Evolutionary conservation across 106 monocot genomes (phyloP).

Genomic region (Chionographis japonica): DNA sequence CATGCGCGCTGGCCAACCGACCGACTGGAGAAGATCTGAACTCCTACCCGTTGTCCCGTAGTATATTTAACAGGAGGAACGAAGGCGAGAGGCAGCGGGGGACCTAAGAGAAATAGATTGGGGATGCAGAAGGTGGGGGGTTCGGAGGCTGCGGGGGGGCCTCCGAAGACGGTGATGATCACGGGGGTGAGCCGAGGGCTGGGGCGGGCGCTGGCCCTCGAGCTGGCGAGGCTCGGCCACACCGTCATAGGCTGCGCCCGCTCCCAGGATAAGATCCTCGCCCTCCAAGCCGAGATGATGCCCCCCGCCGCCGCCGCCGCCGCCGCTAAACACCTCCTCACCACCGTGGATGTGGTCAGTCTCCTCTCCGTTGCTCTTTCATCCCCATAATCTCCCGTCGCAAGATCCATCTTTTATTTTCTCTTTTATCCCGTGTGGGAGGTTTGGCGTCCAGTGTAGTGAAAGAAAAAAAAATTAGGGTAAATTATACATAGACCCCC

Average conservation of each 20-base stretch:
- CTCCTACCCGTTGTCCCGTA: too few relatives aligned
- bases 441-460: too few relatives aligned
- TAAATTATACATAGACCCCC: too few relatives aligned
- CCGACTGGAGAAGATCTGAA: too few relatives aligned
- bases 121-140: neutral
- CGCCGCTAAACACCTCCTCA: slow-evolving; percentile 60
- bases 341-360: slow-evolving; percentile 64
- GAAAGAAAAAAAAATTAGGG: too few relatives aligned
- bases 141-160: neutral
- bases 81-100: too few relatives aligned
- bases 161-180: slow-evolving; percentile 66
- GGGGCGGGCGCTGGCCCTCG: slow-evolving; percentile 67
- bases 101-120: too few relatives aligned
- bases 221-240: slow-evolving; percentile 77
- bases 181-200: slow-evolving; percentile 91
- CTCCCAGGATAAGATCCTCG: slow-evolving; percentile 49
- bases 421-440: too few relatives aligned
- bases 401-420: too few relatives aligned
- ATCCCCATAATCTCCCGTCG: too few relatives aligned
- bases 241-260: slow-evolving; percentile 75
- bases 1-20: too few relatives aligned
- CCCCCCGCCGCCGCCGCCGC: slow-evolving; percentile 7
- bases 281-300: slow-evolving; percentile 39
- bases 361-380: neutral
- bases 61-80: too few relatives aligned